Percentiles rank a stretch among this genome's conserved stretches.
Evolutionary conservation across 495 filamentous ascomycete genomes (phyloP).

Genomic region (Oleoguttula mirabilis): DNA sequence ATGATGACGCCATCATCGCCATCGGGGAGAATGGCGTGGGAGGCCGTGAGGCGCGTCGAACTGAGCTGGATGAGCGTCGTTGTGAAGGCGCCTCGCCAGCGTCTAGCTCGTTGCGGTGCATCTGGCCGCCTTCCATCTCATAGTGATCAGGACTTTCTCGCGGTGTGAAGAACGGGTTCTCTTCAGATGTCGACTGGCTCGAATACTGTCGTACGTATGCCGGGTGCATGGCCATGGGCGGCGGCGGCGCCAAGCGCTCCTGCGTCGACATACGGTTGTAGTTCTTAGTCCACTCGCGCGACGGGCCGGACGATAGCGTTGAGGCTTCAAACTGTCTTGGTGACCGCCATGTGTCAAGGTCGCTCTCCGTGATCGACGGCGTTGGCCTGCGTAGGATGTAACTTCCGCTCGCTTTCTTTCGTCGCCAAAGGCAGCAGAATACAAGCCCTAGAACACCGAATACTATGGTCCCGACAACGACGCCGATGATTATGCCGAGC

Average conservation of each 20-base stretch:
- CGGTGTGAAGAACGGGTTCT: slow-evolving; percentile 19
- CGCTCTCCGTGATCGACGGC: slow-evolving; percentile 7
- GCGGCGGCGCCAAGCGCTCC: not conserved
- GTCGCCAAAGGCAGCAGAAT: slow-evolving; percentile 5
- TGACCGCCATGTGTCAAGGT: slow-evolving; percentile 5
- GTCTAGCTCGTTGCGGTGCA: too few species aligned
- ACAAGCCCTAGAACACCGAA: slow-evolving; percentile 8
- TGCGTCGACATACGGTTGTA: slow-evolving; percentile 4
- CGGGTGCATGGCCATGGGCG: slow-evolving; percentile 12
- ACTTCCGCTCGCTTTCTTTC: slow-evolving; percentile 7
- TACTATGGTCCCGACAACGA: slow-evolving; percentile 9
- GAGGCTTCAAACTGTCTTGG: not conserved
- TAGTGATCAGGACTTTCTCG: slow-evolving; percentile 3
- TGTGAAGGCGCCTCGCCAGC: too few species aligned
- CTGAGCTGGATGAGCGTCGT: too few species aligned
- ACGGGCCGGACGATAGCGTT: not conserved
- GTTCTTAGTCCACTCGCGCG: not conserved
- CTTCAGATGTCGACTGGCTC: slow-evolving; percentile 4
- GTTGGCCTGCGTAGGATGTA: slow-evolving; percentile 13
- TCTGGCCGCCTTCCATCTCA: not conserved
- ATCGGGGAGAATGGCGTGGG: slow-evolving; percentile 12
- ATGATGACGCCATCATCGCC: slow-evolving; percentile 7
- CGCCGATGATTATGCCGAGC: slow-evolving; percentile 16
- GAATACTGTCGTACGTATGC: slow-evolving; percentile 7
- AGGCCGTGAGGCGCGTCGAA: too few species aligned